Base-by-base conservation (phyloP, 371 early-diverging fungal genomes). In the Lichtheimia hyalospora region DNA sequence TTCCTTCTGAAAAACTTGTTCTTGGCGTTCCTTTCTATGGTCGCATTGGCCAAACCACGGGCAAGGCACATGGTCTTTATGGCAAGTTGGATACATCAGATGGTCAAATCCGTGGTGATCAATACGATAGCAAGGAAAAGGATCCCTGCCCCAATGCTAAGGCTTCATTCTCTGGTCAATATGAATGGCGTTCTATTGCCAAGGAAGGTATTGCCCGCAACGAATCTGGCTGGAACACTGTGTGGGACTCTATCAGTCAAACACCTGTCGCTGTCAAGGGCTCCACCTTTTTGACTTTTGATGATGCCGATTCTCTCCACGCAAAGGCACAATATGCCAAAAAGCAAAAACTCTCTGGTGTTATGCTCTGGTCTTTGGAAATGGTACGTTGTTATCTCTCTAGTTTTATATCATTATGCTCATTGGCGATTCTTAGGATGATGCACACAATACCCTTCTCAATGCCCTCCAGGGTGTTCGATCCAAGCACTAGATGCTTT, bases 1-100 rank as follows among this genome's bases (percentile, higher is more conserved):
- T 85, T 62, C 84, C 85, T 21, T 49, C 68, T 6, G 63, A 81
- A 2, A 75, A 77, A 48, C 64, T 85, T 34, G 79, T 77, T 27
- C 67, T 84, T 52, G 84, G 88, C 0, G 75, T 84, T 10, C 84
- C 86, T 0, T 85, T 87, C 64, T 84, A 85, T 58, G 86, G 88
- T n/a, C 70, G 70, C 28, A 60, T 70, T 0, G 61, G 66, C 25
- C 58, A 63, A 39, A 70, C 70, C 10, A 23, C n/a, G 1, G 3
- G 12, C 6, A 16, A 24, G 3, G 21, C 23, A 0, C 39, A 60
- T 3, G 63, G 64, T 13, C 24, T 62, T 39, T 52, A 52, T 21
- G 57, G 55, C 14, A 20, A 40, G 3, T 18, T 66, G 42, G 21
- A 48, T n/a, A 28, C 49, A 15, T 46, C 13, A 4, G 41, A 49